Evolutionary conservation across 164 flowering plant species (phyloP), one percentile per base, ranked within the genome.

Genomic region (Nymphaea thermarum): DNA sequence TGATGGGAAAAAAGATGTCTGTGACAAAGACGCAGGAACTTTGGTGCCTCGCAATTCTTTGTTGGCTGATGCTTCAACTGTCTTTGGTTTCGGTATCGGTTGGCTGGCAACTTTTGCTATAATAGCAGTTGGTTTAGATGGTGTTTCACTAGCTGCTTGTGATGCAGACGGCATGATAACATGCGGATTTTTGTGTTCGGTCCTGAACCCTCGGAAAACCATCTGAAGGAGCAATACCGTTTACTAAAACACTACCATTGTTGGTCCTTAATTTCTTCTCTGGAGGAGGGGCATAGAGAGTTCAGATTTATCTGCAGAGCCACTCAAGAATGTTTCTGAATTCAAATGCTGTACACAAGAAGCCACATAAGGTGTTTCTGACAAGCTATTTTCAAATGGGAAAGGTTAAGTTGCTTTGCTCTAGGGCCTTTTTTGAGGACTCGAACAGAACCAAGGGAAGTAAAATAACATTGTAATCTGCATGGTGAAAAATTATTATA

Each of bases 11-110:
- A 82, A 68, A 57, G 78, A 60, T 47, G 60, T 75, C 73, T 75
- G 74, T 3, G 80, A 74, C 67, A 77, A 76, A 67, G 42, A 70
- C 68, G 63, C 79, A 42, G 81, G 79, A 66, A 75, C 77, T 45
- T 67, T 68, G 72, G 79, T 66, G 67, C n/a, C 70, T 8, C 12
- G 69, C 45, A 72, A 77, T 68, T 68, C 80, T 53, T 65, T 70
- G 66, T 60, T 68, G 62, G 51, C 64, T 17, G 65, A 66, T 66
- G 73, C 83, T 57, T 71, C 71, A 68, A 44, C 72, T 36, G 15
- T 44, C 25, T 74, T 81, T 64, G 17, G 66, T 64, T 60, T 63
- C 6, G 67, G 66, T 45, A 59, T 42, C 43, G 71, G 66, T 60
- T 16, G 70, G 67, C 71, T 73, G 15, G 64, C 69, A 66, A 60